These are phyloP conservation scores for Kwoniella dendrophila DNA, from an alignment of 768 basidiomycete genomes.

Conservation along the genomic window DNA sequence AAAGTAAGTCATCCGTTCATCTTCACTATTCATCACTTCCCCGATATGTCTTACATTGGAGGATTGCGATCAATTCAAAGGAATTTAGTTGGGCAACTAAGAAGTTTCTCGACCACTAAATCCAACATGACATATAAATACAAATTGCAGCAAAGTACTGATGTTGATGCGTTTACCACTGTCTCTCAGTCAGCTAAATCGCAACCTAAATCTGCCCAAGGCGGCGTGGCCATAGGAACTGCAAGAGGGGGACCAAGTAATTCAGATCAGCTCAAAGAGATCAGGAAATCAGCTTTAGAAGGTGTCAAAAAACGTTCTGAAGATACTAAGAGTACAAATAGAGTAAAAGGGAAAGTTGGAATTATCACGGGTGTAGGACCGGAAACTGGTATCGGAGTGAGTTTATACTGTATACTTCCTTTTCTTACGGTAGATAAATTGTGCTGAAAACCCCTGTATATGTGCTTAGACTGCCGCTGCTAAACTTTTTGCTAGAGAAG, in stretches of 20 bases:
- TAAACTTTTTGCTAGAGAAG: conserved; percentile 27
- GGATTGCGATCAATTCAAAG: too few species aligned
- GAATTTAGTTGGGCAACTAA: too few species aligned
- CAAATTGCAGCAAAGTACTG: conserved; percentile 26
- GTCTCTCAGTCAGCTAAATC: too few species aligned
- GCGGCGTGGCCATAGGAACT: neutral
- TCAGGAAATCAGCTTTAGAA: conserved; percentile 22
- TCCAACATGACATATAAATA: conserved; percentile 4
- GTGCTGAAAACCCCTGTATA: too few species aligned
- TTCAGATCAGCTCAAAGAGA: conserved; percentile 11
- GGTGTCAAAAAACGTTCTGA: conserved; percentile 19
- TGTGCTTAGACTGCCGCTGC: conserved; percentile 41
- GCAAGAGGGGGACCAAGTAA: neutral
- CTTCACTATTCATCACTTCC: too few species aligned
- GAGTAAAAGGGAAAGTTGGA: conserved; percentile 76
- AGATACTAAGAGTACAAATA: conserved; percentile 41
- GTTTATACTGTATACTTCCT: neutral
- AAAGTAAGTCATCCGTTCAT: too few species aligned
- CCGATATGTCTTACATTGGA: too few species aligned
- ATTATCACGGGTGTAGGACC: conserved; percentile 87
- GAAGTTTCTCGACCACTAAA: neutral
- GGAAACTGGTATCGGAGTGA: conserved; percentile 83
- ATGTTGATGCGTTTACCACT: conserved; percentile 17
- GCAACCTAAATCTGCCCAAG: conserved; percentile 3
- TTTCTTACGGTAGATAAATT: too few species aligned